phyloP scores from a whole-genome alignment of 169 alveolate species.

The Eimeria tenella region DNA sequence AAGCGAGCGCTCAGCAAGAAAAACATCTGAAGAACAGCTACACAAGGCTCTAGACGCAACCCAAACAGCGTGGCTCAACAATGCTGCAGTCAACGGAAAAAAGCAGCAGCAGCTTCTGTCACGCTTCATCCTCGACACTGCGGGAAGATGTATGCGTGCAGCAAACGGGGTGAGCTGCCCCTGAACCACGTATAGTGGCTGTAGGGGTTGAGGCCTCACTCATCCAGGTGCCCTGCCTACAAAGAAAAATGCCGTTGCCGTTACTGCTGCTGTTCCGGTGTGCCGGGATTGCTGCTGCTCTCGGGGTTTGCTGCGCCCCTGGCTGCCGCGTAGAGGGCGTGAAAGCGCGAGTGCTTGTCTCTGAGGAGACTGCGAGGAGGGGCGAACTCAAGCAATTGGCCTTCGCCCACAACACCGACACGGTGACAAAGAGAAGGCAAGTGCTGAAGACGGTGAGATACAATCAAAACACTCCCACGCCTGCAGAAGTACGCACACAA shows the following conservation, averaged over 20 bases:
- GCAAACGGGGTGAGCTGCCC: neutral
- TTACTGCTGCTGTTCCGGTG: neutral
- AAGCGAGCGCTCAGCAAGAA: too few species aligned
- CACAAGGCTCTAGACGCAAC: too few species aligned
- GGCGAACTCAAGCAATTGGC: neutral
- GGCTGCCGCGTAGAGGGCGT: constrained; percentile 3
- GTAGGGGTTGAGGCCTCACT: too few species aligned
- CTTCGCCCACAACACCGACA: neutral
- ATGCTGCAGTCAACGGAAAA: too few species aligned
- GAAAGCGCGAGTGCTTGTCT: neutral
- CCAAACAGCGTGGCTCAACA: too few species aligned
- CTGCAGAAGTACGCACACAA: constrained; percentile 10
- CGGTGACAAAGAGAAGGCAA: constrained; percentile 45
- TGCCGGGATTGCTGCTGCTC: neutral
- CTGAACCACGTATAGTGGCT: neutral
- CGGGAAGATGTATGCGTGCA: too few species aligned
- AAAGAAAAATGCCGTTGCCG: neutral
- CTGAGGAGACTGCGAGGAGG: neutral
- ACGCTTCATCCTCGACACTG: too few species aligned
- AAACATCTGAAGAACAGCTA: too few species aligned
- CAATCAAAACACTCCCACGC: constrained; percentile 16
- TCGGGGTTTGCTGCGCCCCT: neutral
- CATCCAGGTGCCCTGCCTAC: neutral
- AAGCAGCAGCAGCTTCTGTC: too few species aligned
- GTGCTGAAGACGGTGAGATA: constrained; percentile 28